These are phyloP conservation scores for Plasmodium relictum DNA, from an alignment of 169 alveolate genomes.

Conservation along the genomic window DNA sequence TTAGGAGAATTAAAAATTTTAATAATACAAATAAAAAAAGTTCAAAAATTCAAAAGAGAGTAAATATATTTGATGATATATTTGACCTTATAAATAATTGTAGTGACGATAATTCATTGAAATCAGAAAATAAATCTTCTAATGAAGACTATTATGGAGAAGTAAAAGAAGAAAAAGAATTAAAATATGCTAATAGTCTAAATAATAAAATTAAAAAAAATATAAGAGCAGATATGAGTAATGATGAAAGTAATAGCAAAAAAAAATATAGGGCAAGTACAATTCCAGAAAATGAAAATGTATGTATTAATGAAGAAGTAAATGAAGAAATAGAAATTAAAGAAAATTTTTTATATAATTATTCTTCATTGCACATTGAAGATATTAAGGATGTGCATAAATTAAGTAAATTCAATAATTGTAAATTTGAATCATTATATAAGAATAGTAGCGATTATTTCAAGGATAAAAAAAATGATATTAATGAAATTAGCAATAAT, in stretches of 20 bases:
- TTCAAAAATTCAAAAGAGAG: conserved; percentile 15
- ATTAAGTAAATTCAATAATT: too few species aligned
- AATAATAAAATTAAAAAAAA: not conserved
- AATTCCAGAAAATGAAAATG: not conserved
- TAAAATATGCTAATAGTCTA: not conserved
- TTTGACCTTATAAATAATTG: conserved; percentile 53
- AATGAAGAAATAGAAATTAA: too few species aligned
- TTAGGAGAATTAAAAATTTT: conserved; percentile 43
- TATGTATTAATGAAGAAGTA: not conserved
- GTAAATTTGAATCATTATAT: too few species aligned
- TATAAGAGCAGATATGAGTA: not conserved
- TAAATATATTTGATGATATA: conserved; percentile 51
- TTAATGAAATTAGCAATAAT: not conserved
- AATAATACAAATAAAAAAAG: not conserved
- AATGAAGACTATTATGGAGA: not conserved
- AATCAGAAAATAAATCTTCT: not conserved
- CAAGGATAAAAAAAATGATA: too few species aligned
- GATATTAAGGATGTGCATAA: too few species aligned
- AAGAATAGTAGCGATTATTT: too few species aligned
- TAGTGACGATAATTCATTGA: not conserved
- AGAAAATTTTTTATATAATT: too few species aligned
- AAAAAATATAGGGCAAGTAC: not conserved
- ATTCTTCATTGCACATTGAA: too few species aligned
- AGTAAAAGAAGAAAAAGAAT: not conserved
- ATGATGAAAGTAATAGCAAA: not conserved